These are phyloP conservation scores for Diaporthe velutina DNA, from an alignment of 2,329 filamentous ascomycete species.

Conservation along the genomic window DNA sequence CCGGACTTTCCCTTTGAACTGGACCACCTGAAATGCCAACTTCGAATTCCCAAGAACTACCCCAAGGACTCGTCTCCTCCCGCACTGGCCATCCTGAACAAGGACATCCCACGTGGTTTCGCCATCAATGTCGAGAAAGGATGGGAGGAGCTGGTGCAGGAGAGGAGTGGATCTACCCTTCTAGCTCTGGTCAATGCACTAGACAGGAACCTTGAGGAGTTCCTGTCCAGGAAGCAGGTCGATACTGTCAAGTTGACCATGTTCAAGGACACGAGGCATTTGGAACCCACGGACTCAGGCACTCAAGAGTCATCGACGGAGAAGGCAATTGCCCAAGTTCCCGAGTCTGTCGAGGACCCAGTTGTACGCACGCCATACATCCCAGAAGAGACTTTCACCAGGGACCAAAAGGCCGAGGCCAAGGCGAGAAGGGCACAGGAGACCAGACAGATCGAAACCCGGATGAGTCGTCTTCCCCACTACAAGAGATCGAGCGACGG, in stretches of 20 bases:
- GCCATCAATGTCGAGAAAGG: conserved; percentile 82
- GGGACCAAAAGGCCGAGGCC: conserved; percentile 72
- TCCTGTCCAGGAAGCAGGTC: conserved; percentile 77
- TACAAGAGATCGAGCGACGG: conserved; percentile 80
- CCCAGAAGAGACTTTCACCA: conserved; percentile 64
- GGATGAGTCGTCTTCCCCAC: conserved; percentile 75
- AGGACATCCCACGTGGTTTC: conserved; percentile 72
- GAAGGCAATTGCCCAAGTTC: neutral
- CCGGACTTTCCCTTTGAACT: conserved; percentile 88
- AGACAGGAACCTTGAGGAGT: conserved; percentile 78
- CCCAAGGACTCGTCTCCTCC: conserved; percentile 55
- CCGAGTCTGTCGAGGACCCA: neutral
- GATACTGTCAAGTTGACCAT: conserved; percentile 79
- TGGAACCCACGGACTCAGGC: conserved; percentile 46
- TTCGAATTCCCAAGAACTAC: conserved; percentile 75
- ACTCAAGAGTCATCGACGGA: neutral
- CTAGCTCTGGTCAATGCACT: conserved; percentile 76
- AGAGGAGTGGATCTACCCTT: conserved; percentile 69
- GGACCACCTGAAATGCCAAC: conserved; percentile 74
- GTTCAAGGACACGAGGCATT: conserved; percentile 68
- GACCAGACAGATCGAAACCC: conserved; percentile 79
- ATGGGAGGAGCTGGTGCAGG: conserved; percentile 74
- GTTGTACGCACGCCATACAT: conserved; percentile 49
- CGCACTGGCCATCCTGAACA: conserved; percentile 35
- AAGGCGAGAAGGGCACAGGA: conserved; percentile 74